Base-by-base conservation (phyloP, 352 stramenopile species). In the Pythium phragmitis region DNA sequence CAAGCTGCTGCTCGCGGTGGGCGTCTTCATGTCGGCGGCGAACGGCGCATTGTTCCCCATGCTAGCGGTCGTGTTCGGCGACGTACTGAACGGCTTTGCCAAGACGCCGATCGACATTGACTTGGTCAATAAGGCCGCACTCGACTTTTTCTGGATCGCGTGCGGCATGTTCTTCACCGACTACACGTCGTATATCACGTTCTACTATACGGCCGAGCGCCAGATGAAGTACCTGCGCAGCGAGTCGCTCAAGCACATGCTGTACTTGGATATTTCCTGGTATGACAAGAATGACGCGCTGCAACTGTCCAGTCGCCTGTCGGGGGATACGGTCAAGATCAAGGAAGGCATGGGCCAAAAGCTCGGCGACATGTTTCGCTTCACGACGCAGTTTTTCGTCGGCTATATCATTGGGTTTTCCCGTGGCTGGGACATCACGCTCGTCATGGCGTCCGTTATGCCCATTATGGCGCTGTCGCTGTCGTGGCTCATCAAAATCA, bases 191-290 rank as follows among this genome's bases (percentile, higher is more conserved):
- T 82, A 69, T 48, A 39, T 73, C 33, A 36, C 67, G 16, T 75
- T 80, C 65, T 65, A 46, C 11, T 59, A 39, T 1, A 67, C 65
- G 1, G 66, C 75, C 13, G 75, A 83, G 62, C 73, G 75, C n/a
- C 75, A 83, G 50, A 77, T 87, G 73, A 79, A 84, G 58, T 39
- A 45, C 7, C 54, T 87, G 12, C 71, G 78, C 3, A 57, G 56
- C 0, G 46, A 71, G 19, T 63, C 56, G 14, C 51, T 87, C 23
- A 53, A 59, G 21, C 75, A 82, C 65, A 80, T 87, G 72, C 67
- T 87, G 26, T 64, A 80, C 43, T 42, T 83, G 51, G 71, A 87
- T 30, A 79, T 87, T 28, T n/a, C 48, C 4, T 87, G 78, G 78
- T 85, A 82, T 47, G 67, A 74, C 50, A 14, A 45, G 8, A 23